A percentile compares a stretch with the other conserved stretches of the same genome.
These are phyloP conservation scores for Pseudopithomyces chartarum DNA, from an alignment of 2,329 filamentous ascomycete genomes.

Conservation along the genomic window DNA sequence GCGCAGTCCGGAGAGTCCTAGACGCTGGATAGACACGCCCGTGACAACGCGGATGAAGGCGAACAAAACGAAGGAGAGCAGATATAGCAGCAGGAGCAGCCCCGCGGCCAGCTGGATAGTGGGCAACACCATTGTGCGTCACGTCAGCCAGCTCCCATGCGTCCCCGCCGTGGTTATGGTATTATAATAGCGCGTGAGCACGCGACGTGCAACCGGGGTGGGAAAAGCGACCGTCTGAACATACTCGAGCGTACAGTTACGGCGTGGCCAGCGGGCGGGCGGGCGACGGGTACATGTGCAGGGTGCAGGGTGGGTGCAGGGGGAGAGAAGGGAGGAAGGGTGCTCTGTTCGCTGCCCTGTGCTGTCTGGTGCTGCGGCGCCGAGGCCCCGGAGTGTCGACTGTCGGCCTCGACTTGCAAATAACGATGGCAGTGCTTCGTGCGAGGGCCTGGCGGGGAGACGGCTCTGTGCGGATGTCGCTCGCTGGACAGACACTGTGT, in stretches of 20 bases:
- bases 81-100: slow-evolving; percentile 81
- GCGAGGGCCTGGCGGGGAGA: neutral
- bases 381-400: neutral
- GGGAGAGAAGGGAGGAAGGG: too few relatives aligned
- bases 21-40: slow-evolving; percentile 91
- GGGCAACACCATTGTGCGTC: slow-evolving; percentile 51
- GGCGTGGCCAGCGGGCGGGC: slow-evolving; percentile 13
- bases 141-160: slow-evolving; percentile 26
- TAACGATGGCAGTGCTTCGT: neutral
- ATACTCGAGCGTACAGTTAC: slow-evolving; percentile 36
- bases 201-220: slow-evolving; percentile 30
- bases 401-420: neutral
- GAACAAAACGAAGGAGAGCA: slow-evolving; percentile 91
- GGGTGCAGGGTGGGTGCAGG: neutral
- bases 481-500: neutral
- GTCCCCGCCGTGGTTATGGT: slow-evolving; percentile 8
- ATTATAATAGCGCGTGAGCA: slow-evolving; percentile 26
- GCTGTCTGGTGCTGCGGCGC: neutral
- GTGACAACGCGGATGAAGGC: slow-evolving; percentile 91
- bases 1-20: slow-evolving; percentile 90
- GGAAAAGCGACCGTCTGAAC: slow-evolving; percentile 27
- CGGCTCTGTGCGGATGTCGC: neutral
- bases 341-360: too few relatives aligned
- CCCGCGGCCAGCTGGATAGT: slow-evolving; percentile 77
- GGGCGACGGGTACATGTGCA: neutral